phyloP scores from a whole-genome alignment of 768 basidiomycete species.

The Nidularia pulvinata region DNA sequence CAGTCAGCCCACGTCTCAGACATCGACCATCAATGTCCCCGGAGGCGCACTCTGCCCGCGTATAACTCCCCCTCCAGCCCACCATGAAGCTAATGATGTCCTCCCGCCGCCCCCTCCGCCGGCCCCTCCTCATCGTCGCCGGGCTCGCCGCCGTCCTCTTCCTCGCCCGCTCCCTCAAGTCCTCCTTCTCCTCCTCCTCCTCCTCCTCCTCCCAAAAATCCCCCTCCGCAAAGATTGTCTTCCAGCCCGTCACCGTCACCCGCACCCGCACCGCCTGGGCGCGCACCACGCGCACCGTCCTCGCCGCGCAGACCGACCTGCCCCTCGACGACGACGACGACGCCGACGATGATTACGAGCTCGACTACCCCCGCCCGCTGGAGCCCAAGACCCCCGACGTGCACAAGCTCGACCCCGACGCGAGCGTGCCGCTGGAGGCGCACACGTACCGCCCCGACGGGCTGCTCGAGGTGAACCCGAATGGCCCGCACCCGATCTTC shows the following conservation, averaged over 20 bases:
- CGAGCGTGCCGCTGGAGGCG: slow-evolving; percentile 10
- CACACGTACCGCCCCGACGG: slow-evolving; percentile 37
- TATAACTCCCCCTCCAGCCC: not conserved
- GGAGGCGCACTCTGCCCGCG: no score
- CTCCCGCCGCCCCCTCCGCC: slow-evolving; percentile 1
- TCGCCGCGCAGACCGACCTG: not conserved
- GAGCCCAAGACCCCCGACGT: not conserved
- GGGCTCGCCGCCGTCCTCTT: not conserved
- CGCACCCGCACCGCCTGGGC: slow-evolving; percentile 7
- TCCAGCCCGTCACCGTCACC: slow-evolving; percentile 7
- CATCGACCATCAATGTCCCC: no score
- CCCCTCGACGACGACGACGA: not conserved
- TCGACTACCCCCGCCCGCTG: not conserved
- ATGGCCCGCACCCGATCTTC: slow-evolving; percentile 72
- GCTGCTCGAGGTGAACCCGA: slow-evolving; percentile 35
- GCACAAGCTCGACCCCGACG: not conserved
- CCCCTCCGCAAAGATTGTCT: not conserved
- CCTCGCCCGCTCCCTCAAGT: not conserved
- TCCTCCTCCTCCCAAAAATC: not conserved
- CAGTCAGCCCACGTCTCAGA: no score
- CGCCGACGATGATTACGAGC: not conserved
- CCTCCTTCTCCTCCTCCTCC: not conserved
- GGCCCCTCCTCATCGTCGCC: slow-evolving; percentile 4
- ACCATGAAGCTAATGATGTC: not conserved
- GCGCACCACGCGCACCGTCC: slow-evolving; percentile 5